Percentiles rank a stretch among this genome's conserved stretches.
Evolutionary conservation across 208 protist genomes (phyloP).

Genomic region (Naegleria lovaniensis): DNA sequence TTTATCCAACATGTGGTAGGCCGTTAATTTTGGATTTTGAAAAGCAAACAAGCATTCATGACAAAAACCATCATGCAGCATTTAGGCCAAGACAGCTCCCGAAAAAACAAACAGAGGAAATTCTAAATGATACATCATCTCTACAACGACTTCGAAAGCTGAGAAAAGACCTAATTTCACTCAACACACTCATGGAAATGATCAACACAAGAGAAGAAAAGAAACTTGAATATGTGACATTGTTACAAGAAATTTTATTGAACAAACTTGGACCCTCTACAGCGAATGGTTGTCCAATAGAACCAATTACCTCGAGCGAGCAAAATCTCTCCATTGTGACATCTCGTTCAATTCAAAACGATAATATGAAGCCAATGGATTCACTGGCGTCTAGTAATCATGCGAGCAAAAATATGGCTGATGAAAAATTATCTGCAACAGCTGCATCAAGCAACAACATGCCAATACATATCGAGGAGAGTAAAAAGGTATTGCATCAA

Average conservation of each 20-base stretch:
- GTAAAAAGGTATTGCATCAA: too few species aligned
- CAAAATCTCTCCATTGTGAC: too few species aligned
- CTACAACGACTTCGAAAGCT: background rate
- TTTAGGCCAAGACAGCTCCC: background rate
- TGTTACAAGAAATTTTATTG: background rate
- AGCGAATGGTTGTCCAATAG: background rate
- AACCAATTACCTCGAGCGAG: background rate
- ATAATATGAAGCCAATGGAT: too few species aligned
- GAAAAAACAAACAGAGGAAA: background rate
- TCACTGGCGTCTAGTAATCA: too few species aligned
- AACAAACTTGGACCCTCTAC: background rate
- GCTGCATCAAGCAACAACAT: too few species aligned
- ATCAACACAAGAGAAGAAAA: background rate
- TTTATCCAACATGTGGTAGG: background rate
- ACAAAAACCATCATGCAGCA: background rate
- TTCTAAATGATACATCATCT: background rate
- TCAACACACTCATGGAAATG: background rate
- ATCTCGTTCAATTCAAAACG: too few species aligned
- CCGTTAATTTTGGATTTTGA: background rate
- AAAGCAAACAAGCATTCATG: background rate
- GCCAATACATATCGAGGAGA: too few species aligned
- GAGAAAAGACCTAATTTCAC: background rate
- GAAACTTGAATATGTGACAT: background rate
- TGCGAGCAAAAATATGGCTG: too few species aligned
- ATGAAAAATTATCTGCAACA: too few species aligned